phyloP scores from a whole-genome alignment of 495 filamentous ascomycete species.

The Lasiosphaeris hirsuta region DNA sequence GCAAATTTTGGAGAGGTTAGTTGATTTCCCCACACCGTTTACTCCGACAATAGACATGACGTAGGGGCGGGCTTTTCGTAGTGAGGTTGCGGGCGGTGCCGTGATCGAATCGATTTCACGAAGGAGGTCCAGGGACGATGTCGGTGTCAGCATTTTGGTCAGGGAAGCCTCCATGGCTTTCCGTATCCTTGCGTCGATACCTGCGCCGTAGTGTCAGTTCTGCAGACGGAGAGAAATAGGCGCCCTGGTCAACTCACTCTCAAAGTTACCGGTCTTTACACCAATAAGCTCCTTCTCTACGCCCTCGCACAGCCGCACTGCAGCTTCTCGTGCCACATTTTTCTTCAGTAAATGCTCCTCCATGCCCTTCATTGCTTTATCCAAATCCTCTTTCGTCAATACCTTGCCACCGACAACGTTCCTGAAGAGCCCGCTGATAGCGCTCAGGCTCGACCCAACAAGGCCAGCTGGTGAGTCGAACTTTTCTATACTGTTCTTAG shows the following conservation, averaged over 20 bases:
- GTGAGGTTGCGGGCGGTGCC: slow-evolving; percentile 52
- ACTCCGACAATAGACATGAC: slow-evolving; percentile 98
- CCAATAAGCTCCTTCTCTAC: slow-evolving; percentile 87
- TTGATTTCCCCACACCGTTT: slow-evolving; percentile 97
- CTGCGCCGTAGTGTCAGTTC: slow-evolving; percentile 27
- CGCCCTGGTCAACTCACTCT: slow-evolving; percentile 51
- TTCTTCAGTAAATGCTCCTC: slow-evolving; percentile 92
- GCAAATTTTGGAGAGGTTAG: slow-evolving; percentile 92
- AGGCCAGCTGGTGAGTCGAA: slow-evolving; percentile 53
- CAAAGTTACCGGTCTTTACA: slow-evolving; percentile 88
- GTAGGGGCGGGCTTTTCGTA: slow-evolving; percentile 69
- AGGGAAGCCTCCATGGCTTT: slow-evolving; percentile 86
- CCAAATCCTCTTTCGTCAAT: slow-evolving; percentile 79
- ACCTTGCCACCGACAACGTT: slow-evolving; percentile 94
- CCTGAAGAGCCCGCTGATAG: slow-evolving; percentile 81
- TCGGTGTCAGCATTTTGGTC: slow-evolving; percentile 91
- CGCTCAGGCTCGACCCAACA: slow-evolving; percentile 71
- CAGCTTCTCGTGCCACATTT: slow-evolving; percentile 94
- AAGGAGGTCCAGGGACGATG: slow-evolving; percentile 87
- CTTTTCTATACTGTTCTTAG: slow-evolving; percentile 52
- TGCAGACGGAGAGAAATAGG: neutral
- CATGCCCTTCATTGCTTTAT: slow-evolving; percentile 92
- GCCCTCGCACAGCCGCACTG: slow-evolving; percentile 83
- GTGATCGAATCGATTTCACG: slow-evolving; percentile 85
- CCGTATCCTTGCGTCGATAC: slow-evolving; percentile 75